Base-by-base conservation (phyloP, 1,139 yeast species). In the Kodamaea suecica region DNA sequence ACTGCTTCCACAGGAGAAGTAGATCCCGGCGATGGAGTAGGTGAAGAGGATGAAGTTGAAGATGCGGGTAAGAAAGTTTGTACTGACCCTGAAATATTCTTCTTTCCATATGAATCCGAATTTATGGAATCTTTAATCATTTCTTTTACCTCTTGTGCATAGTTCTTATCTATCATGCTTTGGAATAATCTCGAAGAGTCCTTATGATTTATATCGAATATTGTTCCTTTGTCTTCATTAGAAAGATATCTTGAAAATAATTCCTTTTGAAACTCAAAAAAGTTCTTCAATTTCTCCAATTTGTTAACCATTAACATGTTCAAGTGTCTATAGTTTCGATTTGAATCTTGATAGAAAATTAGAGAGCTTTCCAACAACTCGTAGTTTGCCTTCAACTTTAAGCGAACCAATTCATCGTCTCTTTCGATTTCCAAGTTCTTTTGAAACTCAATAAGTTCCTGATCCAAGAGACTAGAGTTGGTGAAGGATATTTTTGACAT, bases 271-370 rank as follows among this genome's bases (percentile, higher is more conserved):
- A 51, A 66, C 44, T 63, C 68, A 36, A 70, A 61, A 40, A 69
- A 69, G 42, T 64, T 61, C 45, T 60, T 60, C 34, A 70, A 48
- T 41, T 69, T 70, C 33, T 59, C 58, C 30, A 70, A 51, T 44
- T 68, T 69, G 46, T 63, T 68, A 13, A 59, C 43, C 43, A 61
- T 38, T 2, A 55, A 41, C 21, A 41, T 36, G 43, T 62, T 63
- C 49, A 62, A 55, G 39, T 53, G 57, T 37, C 58, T 61, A 48
- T 66, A 70, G 23, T 52, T 53, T 27, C 58, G 55, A 45, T 67
- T 63, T 9, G 70, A 61, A 34, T 68, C 70, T 33, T 65, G 61
- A 41, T 68, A 69, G 39, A 65, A 69, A 2, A 49, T 45, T 27
- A 58, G 46, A 3, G 68, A 58, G 36, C 52, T 55, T 37, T 66